phyloP scores from a whole-genome alignment of 192 early-diverging fungal genomes.

The Funneliformis mosseae region DNA sequence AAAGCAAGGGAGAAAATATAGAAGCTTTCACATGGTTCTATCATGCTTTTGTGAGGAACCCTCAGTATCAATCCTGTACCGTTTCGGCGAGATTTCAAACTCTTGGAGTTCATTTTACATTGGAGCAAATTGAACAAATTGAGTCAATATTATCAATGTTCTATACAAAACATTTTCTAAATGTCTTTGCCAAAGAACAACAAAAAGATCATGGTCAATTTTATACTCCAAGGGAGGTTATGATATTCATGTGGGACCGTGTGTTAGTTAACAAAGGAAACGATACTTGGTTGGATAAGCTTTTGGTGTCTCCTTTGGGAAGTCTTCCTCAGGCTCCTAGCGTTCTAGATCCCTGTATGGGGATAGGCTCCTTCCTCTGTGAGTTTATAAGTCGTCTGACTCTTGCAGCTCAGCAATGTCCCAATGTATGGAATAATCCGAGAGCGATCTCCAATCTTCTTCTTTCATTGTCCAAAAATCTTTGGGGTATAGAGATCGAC shows the following conservation, averaged over 20 bases:
- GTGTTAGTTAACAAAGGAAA: conserved; percentile 35
- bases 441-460: conserved; percentile 37
- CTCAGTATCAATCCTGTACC: background rate
- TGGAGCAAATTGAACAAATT: background rate
- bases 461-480: conserved; percentile 42
- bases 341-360: conserved; percentile 60
- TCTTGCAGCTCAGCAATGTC: conserved; percentile 32
- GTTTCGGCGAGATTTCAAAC: background rate
- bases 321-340: conserved; percentile 32
- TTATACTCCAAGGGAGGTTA: conserved; percentile 56
- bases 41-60: background rate
- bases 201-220: conserved; percentile 68
- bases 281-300: conserved; percentile 23
- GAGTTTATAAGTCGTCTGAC: conserved; percentile 48
- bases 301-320: background rate
- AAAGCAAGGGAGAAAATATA: background rate
- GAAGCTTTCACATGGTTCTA: conserved; percentile 32
- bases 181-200: conserved; percentile 51
- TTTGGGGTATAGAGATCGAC: conserved; percentile 64
- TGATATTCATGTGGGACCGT: conserved; percentile 60
- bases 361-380: conserved; percentile 57
- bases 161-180: conserved; percentile 55
- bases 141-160: conserved; percentile 38
- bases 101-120: conserved; percentile 3
- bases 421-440: conserved; percentile 46